Evolutionary conservation across 441 rosid species (phyloP).

Genomic region (Adansonia rubrostipa): DNA sequence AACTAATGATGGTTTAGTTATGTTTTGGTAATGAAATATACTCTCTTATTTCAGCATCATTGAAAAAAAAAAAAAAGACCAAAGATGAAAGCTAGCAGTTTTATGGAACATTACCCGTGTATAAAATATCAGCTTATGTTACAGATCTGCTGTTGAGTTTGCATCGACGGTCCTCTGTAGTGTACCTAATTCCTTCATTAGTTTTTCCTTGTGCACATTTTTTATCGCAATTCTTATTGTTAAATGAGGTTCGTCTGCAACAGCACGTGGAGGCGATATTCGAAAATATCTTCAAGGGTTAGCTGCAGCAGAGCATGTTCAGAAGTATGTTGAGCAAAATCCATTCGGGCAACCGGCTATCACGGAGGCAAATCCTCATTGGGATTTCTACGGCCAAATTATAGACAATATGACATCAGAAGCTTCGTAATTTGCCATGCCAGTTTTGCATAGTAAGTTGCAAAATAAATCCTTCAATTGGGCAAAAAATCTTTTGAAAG

Average conservation of each 20-base stretch:
- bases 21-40: not conserved
- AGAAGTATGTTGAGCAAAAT: conserved; percentile 54
- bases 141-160: not conserved
- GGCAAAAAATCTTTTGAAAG: not conserved
- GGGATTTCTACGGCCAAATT: conserved; percentile 56
- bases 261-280: conserved; percentile 66
- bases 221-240: not conserved
- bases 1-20: not conserved
- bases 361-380: conserved; percentile 45
- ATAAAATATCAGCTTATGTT: not conserved
- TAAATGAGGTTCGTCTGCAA: conserved; percentile 13
- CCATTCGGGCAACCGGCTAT: conserved; percentile 68
- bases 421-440: not conserved
- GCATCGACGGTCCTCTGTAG: not conserved
- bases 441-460: not conserved
- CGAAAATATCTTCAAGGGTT: conserved; percentile 54
- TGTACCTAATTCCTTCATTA: not conserved
- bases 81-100: not conserved
- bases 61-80: not conserved
- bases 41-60: not conserved
- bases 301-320: conserved; percentile 50
- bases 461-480: not conserved
- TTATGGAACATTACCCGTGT: not conserved
- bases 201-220: not conserved
- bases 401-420: not conserved